Conservation (phyloP, 441 rosid species). For the Euphorbia celastroides region DNA sequence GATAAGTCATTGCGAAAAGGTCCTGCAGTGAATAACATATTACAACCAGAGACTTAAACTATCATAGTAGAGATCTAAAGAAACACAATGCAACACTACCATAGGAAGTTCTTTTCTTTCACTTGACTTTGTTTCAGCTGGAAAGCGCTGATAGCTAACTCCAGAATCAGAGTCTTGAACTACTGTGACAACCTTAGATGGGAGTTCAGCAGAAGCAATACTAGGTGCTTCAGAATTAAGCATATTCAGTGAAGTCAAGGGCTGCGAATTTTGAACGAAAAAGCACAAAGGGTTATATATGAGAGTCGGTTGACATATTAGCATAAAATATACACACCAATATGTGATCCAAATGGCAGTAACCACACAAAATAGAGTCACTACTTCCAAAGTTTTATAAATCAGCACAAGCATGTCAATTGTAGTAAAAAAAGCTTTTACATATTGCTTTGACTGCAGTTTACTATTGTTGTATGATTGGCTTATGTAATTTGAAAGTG, state of each 20-base stretch:
- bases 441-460: neutral
- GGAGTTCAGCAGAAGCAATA: conserved; percentile 23
- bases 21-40: conserved; percentile 43
- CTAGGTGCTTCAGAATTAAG: conserved; percentile 28
- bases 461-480: neutral
- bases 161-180: conserved; percentile 26
- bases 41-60: conserved; percentile 3
- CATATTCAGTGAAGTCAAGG: conserved; percentile 20
- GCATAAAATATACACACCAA: neutral
- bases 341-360: neutral
- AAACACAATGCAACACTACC: conserved; percentile 29
- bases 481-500: neutral
- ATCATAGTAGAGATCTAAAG: conserved; percentile 8
- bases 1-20: conserved; percentile 53
- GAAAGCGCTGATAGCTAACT: conserved; percentile 26
- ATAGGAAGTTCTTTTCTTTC: conserved; percentile 68
- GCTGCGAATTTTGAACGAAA: conserved; percentile 24
- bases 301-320: neutral
- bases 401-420: neutral
- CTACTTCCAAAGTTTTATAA: neutral
- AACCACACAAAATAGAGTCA: neutral
- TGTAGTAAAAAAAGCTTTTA: neutral
- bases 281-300: conserved; percentile 8
- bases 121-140: conserved; percentile 28
- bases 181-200: conserved; percentile 25